These are phyloP conservation scores for Boletus edulis DNA, from an alignment of 768 basidiomycete genomes.

Conservation along the genomic window DNA sequence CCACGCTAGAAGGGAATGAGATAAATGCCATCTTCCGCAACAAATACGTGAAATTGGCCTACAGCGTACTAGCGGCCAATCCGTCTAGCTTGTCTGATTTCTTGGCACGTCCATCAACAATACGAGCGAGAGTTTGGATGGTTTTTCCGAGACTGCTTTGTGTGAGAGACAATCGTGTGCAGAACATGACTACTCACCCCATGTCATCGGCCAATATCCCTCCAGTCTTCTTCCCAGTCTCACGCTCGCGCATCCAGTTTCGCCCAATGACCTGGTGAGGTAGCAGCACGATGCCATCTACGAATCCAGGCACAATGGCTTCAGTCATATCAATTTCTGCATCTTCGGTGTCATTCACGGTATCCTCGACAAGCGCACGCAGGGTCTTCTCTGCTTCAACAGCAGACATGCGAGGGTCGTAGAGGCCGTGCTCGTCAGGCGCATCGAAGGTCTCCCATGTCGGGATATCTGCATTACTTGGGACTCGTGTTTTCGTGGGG, in stretches of 20 bases:
- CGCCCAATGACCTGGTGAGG: slow-evolving; percentile 89
- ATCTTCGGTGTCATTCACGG: slow-evolving; percentile 51
- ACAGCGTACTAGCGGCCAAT: slow-evolving; percentile 73
- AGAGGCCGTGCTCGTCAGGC: slow-evolving; percentile 22
- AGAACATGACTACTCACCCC: slow-evolving; percentile 49
- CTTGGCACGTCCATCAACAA: slow-evolving; percentile 75
- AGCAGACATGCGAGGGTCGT: slow-evolving; percentile 37
- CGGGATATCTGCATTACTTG: slow-evolving; percentile 9
- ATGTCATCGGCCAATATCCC: slow-evolving; percentile 93
- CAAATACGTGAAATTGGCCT: slow-evolving; percentile 1
- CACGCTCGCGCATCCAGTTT: slow-evolving; percentile 84
- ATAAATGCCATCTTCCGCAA: neutral
- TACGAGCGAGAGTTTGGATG: slow-evolving; percentile 84
- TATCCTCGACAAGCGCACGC: slow-evolving; percentile 70
- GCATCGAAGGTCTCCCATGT: slow-evolving; percentile 33
- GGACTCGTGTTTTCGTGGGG: slow-evolving; percentile 18
- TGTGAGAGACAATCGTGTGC: slow-evolving; percentile 3
- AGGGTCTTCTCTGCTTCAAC: slow-evolving; percentile 76
- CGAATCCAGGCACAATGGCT: slow-evolving; percentile 75
- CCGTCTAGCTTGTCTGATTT: slow-evolving; percentile 70
- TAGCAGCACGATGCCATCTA: slow-evolving; percentile 63
- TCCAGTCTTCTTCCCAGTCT: slow-evolving; percentile 72
- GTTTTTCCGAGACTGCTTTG: slow-evolving; percentile 75
- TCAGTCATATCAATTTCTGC: slow-evolving; percentile 56
- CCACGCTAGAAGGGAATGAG: slow-evolving; percentile 51